Evolutionary conservation across 2,329 filamentous ascomycete species (phyloP), one percentile per base, ranked within the genome.

Genomic region (Byssothecium circinans): DNA sequence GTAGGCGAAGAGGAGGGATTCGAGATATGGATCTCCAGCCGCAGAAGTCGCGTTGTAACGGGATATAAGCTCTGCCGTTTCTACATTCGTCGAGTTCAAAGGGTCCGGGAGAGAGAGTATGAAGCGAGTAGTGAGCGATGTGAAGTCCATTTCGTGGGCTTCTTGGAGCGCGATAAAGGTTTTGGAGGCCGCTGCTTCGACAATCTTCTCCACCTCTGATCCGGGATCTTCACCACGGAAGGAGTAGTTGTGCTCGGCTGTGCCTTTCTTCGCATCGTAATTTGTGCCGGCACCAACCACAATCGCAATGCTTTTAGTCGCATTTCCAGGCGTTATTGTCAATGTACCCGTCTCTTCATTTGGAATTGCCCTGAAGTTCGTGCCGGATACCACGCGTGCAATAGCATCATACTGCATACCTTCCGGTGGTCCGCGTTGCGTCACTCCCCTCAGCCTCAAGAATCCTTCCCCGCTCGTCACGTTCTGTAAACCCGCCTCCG

Each of bases 1-100:
- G 40, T 78, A 81, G 52, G 80, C 76, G 51, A 82, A 82, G 3
- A 81, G 70, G 1, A 82, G 65, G 2, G 68, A 71, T 41, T 82
- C 78, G 2, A 84, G 62, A 30, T 74, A 82, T 0, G 80, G 78
- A 44, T 83, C 76, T 1, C 76, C 73, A 1, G 51, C 45, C 0
- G 48, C 55, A 15, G 53, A 48, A 0, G 50, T 58, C 12, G 58
- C 54, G 15, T 54, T 54, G 40, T 72, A 73, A 12, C 61, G 51
- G 4, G 50, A 51, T 36, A 71, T 53, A 4, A 73, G 45, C 7
- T 61, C 54, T 4, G 62, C 54, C 2, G 74, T 78, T 42, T 78
- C 74, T 7, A 68, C 53, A 0, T 56, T 56, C 2, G 68, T 60
- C 0, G 79, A 80, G 10, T 60, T 57, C 4, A 68, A 55, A 0